These are phyloP conservation scores for Hymenoscyphus scutula DNA, from an alignment of 2,329 filamentous ascomycete species.

Conservation along the genomic window DNA sequence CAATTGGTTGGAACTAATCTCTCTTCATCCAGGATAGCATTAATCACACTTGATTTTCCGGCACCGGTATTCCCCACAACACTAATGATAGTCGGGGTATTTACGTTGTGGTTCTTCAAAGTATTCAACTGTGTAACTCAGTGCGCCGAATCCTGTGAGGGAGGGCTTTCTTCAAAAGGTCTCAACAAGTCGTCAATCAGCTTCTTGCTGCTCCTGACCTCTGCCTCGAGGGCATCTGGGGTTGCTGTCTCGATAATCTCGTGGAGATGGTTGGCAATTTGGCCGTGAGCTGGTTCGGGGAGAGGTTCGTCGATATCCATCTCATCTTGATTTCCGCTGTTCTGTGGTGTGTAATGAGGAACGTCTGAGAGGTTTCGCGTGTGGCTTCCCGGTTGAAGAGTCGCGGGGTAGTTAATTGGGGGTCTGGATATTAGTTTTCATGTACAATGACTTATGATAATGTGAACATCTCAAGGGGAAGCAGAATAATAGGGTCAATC, in stretches of 20 bases:
- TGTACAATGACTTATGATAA: neutral
- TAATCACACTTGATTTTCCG: conserved; percentile 30
- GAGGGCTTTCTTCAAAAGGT: conserved; percentile 21
- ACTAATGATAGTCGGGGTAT: conserved; percentile 30
- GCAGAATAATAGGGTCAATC: neutral
- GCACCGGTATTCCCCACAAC: conserved; percentile 32
- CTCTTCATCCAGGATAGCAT: conserved; percentile 46
- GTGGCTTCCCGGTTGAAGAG: neutral
- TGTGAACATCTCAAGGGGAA: neutral
- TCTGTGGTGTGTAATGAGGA: neutral
- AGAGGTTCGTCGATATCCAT: neutral
- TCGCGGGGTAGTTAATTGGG: neutral
- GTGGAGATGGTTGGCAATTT: conserved; percentile 26
- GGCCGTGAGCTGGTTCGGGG: conserved; percentile 5
- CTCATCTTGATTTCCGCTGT: neutral
- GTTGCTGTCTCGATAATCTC: conserved; percentile 25
- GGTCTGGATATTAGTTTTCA: neutral
- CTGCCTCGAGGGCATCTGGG: conserved; percentile 28
- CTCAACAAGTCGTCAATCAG: conserved; percentile 29
- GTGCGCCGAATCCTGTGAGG: conserved; percentile 25
- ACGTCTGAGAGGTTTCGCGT: neutral
- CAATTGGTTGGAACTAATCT: conserved; percentile 42
- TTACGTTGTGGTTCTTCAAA: conserved; percentile 25
- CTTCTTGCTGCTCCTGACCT: conserved; percentile 23
- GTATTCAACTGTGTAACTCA: conserved; percentile 31